phyloP scores from a whole-genome alignment of 805 yeast species.

The Metschnikowia henanensis region DNA sequence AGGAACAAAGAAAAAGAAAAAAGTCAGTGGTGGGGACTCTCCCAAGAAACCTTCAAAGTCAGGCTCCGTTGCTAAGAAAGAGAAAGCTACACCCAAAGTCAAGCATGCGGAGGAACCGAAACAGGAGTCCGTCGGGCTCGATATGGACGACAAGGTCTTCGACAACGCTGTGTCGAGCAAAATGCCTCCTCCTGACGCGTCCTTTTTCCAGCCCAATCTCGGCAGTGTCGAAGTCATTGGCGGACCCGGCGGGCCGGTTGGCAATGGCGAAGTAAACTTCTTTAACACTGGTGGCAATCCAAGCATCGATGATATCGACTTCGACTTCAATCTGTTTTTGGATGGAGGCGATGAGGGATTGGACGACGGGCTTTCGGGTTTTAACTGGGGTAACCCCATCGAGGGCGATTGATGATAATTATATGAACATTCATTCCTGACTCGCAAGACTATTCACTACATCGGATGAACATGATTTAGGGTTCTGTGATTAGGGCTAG shows the following conservation, averaged over 20 bases:
- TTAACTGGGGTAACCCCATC: slow-evolving; percentile 38
- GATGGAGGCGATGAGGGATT: slow-evolving; percentile 32
- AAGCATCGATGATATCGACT: slow-evolving; percentile 44
- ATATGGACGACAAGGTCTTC: not conserved
- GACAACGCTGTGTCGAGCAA: slow-evolving; percentile 4
- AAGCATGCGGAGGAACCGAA: slow-evolving; percentile 20
- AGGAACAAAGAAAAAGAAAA: slow-evolving; percentile 32
- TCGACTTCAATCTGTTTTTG: slow-evolving; percentile 43
- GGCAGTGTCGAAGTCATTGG: slow-evolving; percentile 33
- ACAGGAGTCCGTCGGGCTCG: not conserved
- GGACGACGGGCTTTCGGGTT: slow-evolving; percentile 36
- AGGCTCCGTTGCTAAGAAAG: slow-evolving; percentile 25
- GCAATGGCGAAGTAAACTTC: slow-evolving; percentile 22
- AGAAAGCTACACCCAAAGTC: slow-evolving; percentile 24
- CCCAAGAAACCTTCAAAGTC: slow-evolving; percentile 28
- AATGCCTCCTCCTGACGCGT: slow-evolving; percentile 27
- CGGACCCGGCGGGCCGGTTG: slow-evolving; percentile 6
- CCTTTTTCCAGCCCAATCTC: slow-evolving; percentile 21
- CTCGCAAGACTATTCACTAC: not conserved
- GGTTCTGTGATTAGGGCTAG: too few species aligned
- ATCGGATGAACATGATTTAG: too few species aligned
- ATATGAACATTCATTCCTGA: not conserved
- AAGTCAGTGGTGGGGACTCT: slow-evolving; percentile 26
- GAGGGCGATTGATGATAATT: slow-evolving; percentile 20
- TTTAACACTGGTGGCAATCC: slow-evolving; percentile 24